Evolutionary conservation across 2,329 filamentous ascomycete genomes (phyloP).

Genomic region (Aspergillus udagawae): DNA sequence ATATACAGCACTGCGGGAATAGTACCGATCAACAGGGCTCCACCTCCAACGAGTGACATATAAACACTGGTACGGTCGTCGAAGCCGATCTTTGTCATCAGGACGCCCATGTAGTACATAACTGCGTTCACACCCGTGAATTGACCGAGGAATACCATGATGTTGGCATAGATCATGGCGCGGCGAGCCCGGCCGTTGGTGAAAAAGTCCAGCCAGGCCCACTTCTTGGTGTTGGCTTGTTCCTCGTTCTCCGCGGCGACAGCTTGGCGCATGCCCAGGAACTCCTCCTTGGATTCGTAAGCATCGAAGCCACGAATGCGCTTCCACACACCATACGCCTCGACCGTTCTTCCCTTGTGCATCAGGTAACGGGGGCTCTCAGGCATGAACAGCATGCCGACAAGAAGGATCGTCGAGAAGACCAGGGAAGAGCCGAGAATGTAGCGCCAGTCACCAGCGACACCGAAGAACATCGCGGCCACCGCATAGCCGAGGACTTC

Average conservation of each 20-base stretch:
- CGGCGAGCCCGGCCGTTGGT: constrained; percentile 64
- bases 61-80: constrained; percentile 59
- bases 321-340: constrained; percentile 67
- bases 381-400: constrained; percentile 68
- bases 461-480: constrained; percentile 67
- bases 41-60: constrained; percentile 71
- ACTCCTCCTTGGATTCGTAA: constrained; percentile 61
- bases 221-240: constrained; percentile 52
- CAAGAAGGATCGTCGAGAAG: constrained; percentile 61
- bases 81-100: constrained; percentile 68
- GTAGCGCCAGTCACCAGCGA: constrained; percentile 67
- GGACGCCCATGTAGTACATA: constrained; percentile 67
- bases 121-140: constrained; percentile 68
- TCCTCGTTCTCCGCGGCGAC: constrained; percentile 56
- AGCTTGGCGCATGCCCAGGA: constrained; percentile 66
- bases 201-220: constrained; percentile 71
- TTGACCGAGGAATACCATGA: constrained; percentile 67
- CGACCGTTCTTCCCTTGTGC: constrained; percentile 59
- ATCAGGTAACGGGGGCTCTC: constrained; percentile 66
- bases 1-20: constrained; percentile 67
- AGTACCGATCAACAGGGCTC: constrained; percentile 62
- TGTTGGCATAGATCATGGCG: constrained; percentile 63
- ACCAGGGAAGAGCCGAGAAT: constrained; percentile 69
- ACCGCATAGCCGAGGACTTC: constrained; percentile 71
- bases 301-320: constrained; percentile 61